phyloP scores from a whole-genome alignment of 306 rosid species.

The Trifolium dubium region DNA sequence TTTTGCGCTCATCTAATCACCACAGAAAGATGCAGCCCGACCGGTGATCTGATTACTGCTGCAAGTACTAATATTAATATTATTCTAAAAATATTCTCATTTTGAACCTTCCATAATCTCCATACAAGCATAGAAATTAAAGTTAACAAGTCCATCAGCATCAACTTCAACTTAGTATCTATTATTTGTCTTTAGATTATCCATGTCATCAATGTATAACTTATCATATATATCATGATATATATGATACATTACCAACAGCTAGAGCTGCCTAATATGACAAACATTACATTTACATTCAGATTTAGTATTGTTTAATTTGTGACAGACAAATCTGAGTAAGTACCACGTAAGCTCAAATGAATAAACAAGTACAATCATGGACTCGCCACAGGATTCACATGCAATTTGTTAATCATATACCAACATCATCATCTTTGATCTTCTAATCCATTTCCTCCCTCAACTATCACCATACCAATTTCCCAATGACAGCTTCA shows the following conservation, averaged over 20 bases:
- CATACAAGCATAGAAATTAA: too few species aligned
- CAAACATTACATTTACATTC: conserved; percentile 22
- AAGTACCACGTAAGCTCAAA: conserved; percentile 42
- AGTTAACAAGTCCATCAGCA: too few species aligned
- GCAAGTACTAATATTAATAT: too few species aligned
- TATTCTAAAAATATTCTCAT: too few species aligned
- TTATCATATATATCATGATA: too few species aligned
- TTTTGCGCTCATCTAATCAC: too few species aligned
- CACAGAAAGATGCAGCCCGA: too few species aligned
- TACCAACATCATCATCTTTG: neutral
- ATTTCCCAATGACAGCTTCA: conserved; percentile 44
- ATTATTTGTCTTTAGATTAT: too few species aligned
- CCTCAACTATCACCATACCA: conserved; percentile 19
- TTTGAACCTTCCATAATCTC: too few species aligned
- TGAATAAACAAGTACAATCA: conserved; percentile 30
- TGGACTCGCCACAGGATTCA: conserved; percentile 6
- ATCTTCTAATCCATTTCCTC: neutral
- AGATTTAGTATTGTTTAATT: neutral
- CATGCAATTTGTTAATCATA: conserved; percentile 16
- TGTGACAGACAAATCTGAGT: conserved; percentile 26
- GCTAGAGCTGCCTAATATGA: conserved; percentile 22
- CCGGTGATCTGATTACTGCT: too few species aligned
- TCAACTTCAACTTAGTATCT: too few species aligned
- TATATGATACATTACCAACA: conserved; percentile 3
- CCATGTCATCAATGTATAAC: too few species aligned